These are phyloP conservation scores for Oryza longistaminata DNA, from an alignment of 176 grass and related monocot species.

Conservation along the genomic window DNA sequence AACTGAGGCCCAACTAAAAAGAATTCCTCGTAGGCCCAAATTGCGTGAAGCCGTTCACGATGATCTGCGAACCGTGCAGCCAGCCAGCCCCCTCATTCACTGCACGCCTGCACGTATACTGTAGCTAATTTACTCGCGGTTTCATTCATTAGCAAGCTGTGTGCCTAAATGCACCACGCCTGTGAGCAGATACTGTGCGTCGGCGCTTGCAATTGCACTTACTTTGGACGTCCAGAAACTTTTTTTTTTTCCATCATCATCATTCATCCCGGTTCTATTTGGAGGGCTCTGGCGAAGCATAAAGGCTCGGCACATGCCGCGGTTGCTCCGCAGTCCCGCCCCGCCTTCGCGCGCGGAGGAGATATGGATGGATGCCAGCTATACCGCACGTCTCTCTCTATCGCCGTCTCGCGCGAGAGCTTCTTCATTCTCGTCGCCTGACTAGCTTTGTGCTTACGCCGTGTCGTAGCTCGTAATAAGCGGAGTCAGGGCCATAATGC, in stretches of 20 bases:
- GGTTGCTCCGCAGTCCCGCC: background rate
- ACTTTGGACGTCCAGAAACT: background rate
- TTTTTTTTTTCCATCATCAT: background rate
- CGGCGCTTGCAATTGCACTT: background rate
- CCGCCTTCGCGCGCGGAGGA: background rate
- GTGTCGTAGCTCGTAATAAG: background rate
- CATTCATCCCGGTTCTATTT: background rate
- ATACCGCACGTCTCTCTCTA: background rate
- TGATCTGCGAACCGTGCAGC: background rate
- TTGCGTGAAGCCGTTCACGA: background rate
- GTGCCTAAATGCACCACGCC: background rate
- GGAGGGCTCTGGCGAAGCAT: slow-evolving; percentile 16
- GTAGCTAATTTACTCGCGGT: background rate
- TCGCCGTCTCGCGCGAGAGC: background rate
- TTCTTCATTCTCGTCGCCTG: background rate
- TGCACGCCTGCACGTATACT: background rate
- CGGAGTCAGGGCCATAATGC: background rate
- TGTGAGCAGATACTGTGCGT: background rate
- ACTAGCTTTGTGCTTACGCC: background rate
- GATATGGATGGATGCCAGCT: background rate
- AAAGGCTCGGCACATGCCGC: slow-evolving; percentile 34
- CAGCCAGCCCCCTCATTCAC: background rate
- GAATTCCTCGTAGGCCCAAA: background rate
- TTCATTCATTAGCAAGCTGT: background rate
- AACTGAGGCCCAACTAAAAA: background rate